Conservation (phyloP, 2,329 filamentous ascomycete genomes). For the Blastomyces gilchristii region DNA sequence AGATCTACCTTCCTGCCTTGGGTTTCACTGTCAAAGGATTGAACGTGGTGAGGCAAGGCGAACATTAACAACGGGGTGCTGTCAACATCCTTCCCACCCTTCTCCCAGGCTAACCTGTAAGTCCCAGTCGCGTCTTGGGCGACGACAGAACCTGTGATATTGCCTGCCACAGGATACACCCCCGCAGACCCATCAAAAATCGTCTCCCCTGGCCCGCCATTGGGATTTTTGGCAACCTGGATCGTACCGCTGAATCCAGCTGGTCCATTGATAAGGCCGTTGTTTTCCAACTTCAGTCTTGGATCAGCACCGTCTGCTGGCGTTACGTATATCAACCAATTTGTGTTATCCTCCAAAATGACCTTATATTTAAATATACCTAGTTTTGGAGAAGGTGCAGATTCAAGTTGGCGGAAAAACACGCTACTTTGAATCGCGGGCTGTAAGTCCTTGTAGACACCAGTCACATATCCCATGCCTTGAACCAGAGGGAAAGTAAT, state of each 20-base stretch:
- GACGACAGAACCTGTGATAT: conserved; percentile 50
- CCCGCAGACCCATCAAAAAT: conserved; percentile 68
- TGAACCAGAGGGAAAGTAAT: conserved; percentile 77
- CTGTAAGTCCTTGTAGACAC: conserved; percentile 56
- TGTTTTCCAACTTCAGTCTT: conserved; percentile 58
- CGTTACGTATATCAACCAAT: conserved; percentile 73
- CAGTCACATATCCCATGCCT: conserved; percentile 82
- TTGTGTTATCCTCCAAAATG: conserved; percentile 57
- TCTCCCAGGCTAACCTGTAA: conserved; percentile 66
- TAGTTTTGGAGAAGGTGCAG: conserved; percentile 45
- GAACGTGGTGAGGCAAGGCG: conserved; percentile 73
- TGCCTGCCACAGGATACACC: conserved; percentile 57
- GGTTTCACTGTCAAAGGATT: conserved; percentile 57
- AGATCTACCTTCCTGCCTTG: conserved; percentile 43
- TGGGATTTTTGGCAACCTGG: conserved; percentile 70
- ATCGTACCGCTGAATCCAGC: conserved; percentile 64
- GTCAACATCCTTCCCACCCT: conserved; percentile 51
- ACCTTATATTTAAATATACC: conserved; percentile 68
- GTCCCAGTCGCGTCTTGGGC: conserved; percentile 50
- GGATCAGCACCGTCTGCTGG: conserved; percentile 49
- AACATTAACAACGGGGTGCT: conserved; percentile 63
- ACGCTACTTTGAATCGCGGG: conserved; percentile 66
- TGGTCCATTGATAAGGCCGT: conserved; percentile 54
- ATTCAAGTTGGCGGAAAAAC: conserved; percentile 57
- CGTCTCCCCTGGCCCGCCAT: conserved; percentile 47